Conservation (phyloP, 75 land plant species). For the Pinus taeda region DNA sequence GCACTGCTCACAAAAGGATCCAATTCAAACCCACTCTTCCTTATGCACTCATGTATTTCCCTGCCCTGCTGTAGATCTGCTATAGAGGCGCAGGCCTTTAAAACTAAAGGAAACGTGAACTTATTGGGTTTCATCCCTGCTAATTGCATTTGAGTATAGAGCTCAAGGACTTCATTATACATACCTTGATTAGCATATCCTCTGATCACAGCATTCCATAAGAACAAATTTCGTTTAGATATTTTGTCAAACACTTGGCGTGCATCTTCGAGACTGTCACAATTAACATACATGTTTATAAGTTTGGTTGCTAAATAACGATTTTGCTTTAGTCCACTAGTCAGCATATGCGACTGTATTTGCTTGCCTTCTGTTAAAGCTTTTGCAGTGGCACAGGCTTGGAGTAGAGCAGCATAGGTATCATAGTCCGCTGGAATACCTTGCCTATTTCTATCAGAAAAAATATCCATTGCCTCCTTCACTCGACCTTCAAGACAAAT, state of each 20-base stretch:
- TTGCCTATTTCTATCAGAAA: background rate
- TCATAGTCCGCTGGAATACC: background rate
- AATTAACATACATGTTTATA: background rate
- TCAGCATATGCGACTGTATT: background rate
- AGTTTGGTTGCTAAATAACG: background rate
- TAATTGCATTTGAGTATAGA: slow-evolving; percentile 27
- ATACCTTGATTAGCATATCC: slow-evolving; percentile 17
- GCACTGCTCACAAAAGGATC: slow-evolving; percentile 18
- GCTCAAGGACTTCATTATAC: slow-evolving; percentile 16
- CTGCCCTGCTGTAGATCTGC: background rate
- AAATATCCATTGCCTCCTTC: background rate
- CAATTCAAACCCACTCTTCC: slow-evolving; percentile 10
- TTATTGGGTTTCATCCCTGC: slow-evolving; percentile 23
- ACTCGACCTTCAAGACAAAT: background rate
- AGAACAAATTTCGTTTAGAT: slow-evolving; percentile 14
- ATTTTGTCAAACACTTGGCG: slow-evolving; percentile 5
- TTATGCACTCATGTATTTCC: slow-evolving; percentile 13
- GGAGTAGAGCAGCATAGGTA: background rate
- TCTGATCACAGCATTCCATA: slow-evolving; percentile 42
- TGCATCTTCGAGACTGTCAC: background rate
- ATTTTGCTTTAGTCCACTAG: background rate
- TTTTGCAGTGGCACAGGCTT: background rate
- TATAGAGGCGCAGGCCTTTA: slow-evolving; percentile 21
- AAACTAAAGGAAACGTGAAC: slow-evolving; percentile 12
- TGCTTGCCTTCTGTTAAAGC: slow-evolving; percentile 1